Conservation (phyloP, 306 rosid genomes). For the Prunus dulcis region DNA sequence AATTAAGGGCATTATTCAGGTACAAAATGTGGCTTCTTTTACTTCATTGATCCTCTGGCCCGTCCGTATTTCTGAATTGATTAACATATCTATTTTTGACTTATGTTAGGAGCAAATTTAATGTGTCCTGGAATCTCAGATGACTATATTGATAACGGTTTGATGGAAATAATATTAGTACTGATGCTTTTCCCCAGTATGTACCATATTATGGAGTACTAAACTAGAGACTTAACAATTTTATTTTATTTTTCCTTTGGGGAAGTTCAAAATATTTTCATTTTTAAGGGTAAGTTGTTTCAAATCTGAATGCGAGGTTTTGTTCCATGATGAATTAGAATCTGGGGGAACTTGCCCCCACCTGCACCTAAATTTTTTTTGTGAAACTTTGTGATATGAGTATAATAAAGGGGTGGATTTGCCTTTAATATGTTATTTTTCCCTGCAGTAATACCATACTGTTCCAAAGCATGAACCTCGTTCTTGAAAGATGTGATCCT, state of each 20-base stretch:
- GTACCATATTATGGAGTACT: not conserved
- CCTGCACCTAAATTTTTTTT: not conserved
- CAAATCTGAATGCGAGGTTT: not conserved
- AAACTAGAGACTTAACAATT: not conserved
- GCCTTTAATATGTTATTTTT: not conserved
- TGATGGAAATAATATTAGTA: not conserved
- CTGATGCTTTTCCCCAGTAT: not conserved
- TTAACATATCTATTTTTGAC: not conserved
- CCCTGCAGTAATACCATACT: not conserved
- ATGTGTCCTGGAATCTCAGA: not conserved
- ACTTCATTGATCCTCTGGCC: not conserved
- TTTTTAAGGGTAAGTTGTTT: not conserved
- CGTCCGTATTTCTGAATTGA: not conserved
- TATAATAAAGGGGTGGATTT: not conserved
- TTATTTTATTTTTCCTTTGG: not conserved
- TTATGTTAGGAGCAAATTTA: not conserved
- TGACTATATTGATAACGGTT: not conserved
- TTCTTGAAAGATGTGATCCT: not conserved
- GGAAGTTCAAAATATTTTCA: not conserved
- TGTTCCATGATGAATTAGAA: not conserved
- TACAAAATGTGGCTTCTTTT: conserved; percentile 11
- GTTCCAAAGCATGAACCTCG: not conserved
- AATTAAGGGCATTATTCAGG: conserved; percentile 82
- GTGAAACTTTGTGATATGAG: not conserved
- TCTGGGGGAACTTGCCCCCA: not conserved